Evolutionary conservation across 768 basidiomycete genomes (phyloP), one percentile per base, ranked within the genome.

Genomic region (Punctularia strigosozonata): DNA sequence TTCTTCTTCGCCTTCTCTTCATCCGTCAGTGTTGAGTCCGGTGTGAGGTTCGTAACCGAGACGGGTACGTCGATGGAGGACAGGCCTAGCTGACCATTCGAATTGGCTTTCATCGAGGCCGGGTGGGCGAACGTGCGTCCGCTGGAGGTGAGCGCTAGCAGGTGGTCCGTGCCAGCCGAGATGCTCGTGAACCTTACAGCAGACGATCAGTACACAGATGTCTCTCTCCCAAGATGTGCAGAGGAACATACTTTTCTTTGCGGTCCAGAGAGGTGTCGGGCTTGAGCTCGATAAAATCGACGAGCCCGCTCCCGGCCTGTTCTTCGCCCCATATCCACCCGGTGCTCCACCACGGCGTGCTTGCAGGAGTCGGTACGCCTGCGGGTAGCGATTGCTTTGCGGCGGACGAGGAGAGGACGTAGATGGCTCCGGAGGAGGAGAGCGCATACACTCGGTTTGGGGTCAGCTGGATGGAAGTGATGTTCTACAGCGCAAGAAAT

Each of bases 121-220:
- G 91, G 86, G 50, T 87, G 75, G 2, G 77, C 72, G 53, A 84
- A 90, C 4, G 82, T 71, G 34, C 87, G 80, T 2, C 89, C 89
- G 25, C 59, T 63, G 7, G 76, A 79, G 6, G 82, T 81, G 28
- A 82, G 54, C 4, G 75, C 80, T n/a, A 85, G 68, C 7, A 85
- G 60, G 51, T 85, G 82, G 50, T 79, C 73, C 12, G 62, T 56
- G 12, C 91, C 90, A 2, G 81, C 73, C 4, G 78, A 71, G 18
- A 97, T 78, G 1, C 77, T 77, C 0, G 69, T 55, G 51, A 92
- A 78, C 44, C 88, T 89, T 46, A 12, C 22, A 22, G 25, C 14
- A 35, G 31, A 28, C n/a, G n/a, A 23, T 22, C n/a, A 31, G 26
- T 8, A 25, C 36, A 37, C 32, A 23, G 5, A 31, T 17, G 21